Evolutionary conservation across 495 filamentous ascomycete species (phyloP).

Genomic region (Tuber umbilicatum): DNA sequence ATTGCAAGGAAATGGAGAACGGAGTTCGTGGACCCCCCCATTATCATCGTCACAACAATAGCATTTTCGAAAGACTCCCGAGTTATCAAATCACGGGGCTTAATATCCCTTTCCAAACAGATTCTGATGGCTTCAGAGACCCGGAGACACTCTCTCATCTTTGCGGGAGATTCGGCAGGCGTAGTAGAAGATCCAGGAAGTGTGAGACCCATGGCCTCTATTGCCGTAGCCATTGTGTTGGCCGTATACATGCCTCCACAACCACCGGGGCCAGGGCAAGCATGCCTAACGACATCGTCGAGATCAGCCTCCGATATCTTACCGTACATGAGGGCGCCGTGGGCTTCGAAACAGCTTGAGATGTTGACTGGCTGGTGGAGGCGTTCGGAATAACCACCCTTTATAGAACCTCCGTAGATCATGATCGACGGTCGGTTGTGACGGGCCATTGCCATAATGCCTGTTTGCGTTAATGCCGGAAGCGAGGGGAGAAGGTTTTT

Average conservation of each 20-base stretch:
- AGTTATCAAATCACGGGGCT: constrained; percentile 75
- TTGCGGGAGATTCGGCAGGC: constrained; percentile 79
- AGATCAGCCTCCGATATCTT: constrained; percentile 64
- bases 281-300: constrained; percentile 75
- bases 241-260: constrained; percentile 97
- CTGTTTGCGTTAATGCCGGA: constrained; percentile 14
- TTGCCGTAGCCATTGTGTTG: constrained; percentile 94
- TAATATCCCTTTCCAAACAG: constrained; percentile 82
- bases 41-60: constrained; percentile 82
- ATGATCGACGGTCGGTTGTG: constrained; percentile 83
- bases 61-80: constrained; percentile 88
- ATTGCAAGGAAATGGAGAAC: constrained; percentile 94
- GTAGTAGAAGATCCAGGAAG: constrained; percentile 87
- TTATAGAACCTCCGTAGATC: constrained; percentile 87
- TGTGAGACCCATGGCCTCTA: constrained; percentile 90
- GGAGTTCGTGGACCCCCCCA: constrained; percentile 86
- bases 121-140: constrained; percentile 77
- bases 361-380: constrained; percentile 82
- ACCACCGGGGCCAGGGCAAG: constrained; percentile 87
- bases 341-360: constrained; percentile 80
- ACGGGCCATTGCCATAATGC: constrained; percentile 72
- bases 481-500: constrained; percentile 5
- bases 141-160: constrained; percentile 84
- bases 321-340: constrained; percentile 78
- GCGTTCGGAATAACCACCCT: constrained; percentile 71